phyloP scores from a whole-genome alignment of 768 basidiomycete genomes.

The Imleria badia region DNA sequence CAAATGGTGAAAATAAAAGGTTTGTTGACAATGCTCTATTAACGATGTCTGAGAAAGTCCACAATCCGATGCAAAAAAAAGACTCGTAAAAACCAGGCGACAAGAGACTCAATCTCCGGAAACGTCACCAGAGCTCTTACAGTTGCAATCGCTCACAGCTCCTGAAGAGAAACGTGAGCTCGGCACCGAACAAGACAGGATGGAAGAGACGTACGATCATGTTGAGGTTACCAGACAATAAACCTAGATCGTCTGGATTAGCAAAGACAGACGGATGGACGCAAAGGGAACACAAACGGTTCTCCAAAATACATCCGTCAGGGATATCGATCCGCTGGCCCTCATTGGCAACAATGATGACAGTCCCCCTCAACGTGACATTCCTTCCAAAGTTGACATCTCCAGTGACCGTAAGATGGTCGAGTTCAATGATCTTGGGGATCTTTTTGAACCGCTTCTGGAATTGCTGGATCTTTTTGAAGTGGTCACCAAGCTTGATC shows the following conservation, averaged over 20 bases:
- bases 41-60: conserved; percentile 18
- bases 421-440: conserved; percentile 69
- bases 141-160: conserved; percentile 25
- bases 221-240: conserved; percentile 73
- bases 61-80: conserved; percentile 16
- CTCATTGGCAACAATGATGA: conserved; percentile 77
- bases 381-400: conserved; percentile 69
- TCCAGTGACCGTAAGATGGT: conserved; percentile 72
- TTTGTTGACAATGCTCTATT: conserved; percentile 14
- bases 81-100: conserved; percentile 4
- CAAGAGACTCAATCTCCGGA: conserved; percentile 4
- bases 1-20: not conserved
- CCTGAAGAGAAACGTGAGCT: conserved; percentile 20
- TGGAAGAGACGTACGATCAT: conserved; percentile 53
- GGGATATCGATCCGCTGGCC: conserved; percentile 74
- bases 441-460: conserved; percentile 78
- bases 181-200: not conserved
- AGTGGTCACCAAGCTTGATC: conserved; percentile 75
- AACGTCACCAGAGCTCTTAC: not conserved
- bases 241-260: conserved; percentile 36
- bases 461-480: conserved; percentile 73
- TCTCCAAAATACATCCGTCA: conserved; percentile 71
- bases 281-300: conserved; percentile 44
- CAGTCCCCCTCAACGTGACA: conserved; percentile 63
- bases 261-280: conserved; percentile 5